phyloP scores from a whole-genome alignment of 1,139 yeast genomes.

The Suhomyces bolitotheri region DNA sequence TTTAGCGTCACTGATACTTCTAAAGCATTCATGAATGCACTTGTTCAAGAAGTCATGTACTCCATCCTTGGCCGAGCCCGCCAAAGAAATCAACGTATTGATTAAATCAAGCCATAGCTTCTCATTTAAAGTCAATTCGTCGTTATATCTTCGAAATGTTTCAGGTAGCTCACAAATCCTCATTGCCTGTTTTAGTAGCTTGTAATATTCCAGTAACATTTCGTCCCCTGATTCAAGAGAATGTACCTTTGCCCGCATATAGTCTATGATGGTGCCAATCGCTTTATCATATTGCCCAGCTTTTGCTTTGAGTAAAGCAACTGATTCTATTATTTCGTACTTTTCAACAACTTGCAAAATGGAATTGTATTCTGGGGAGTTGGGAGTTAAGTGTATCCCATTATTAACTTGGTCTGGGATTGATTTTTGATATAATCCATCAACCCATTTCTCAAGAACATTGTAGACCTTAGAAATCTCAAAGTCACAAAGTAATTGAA shows the following conservation, averaged over 20 bases:
- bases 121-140: constrained; percentile 30
- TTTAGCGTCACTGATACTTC: constrained; percentile 46
- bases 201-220: constrained; percentile 24
- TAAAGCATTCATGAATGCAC: constrained; percentile 53
- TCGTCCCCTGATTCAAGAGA: constrained; percentile 12
- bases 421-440: constrained; percentile 11
- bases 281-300: constrained; percentile 28
- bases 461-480: constrained; percentile 15
- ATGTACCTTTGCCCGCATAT: constrained; percentile 17
- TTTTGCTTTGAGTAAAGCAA: constrained; percentile 29
- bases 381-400: constrained; percentile 13
- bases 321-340: constrained; percentile 31
- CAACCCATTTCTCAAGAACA: constrained; percentile 17
- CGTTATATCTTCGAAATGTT: constrained; percentile 18
- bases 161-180: constrained; percentile 30
- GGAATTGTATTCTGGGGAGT: neutral
- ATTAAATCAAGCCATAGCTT: constrained; percentile 42
- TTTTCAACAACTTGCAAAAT: constrained; percentile 20
- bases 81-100: constrained; percentile 27
- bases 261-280: constrained; percentile 26
- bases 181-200: constrained; percentile 37
- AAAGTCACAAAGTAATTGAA: constrained; percentile 29
- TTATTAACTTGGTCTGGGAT: neutral
- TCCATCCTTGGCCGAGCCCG: constrained; percentile 19
- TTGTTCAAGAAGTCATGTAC: constrained; percentile 37